These are phyloP conservation scores for Penicillium sp. DNA, from an alignment of 2,329 filamentous ascomycete species.

Conservation along the genomic window DNA sequence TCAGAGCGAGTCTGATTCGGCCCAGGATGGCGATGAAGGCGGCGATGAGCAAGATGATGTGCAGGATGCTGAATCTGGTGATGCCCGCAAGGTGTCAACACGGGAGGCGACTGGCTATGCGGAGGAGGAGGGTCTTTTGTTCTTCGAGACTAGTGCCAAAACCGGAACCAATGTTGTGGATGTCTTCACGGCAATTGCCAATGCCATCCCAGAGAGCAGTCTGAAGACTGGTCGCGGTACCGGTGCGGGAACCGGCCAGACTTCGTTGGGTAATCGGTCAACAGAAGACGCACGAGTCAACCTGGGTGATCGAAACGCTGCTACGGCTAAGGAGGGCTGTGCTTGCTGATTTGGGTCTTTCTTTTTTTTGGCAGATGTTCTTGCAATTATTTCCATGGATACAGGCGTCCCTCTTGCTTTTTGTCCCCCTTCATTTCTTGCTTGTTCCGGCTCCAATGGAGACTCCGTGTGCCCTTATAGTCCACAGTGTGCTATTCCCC, in stretches of 20 bases:
- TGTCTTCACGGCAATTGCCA: constrained; percentile 97
- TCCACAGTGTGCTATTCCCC: constrained; percentile 11
- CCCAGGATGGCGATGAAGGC: constrained; percentile 41
- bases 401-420: constrained; percentile 18
- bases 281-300: constrained; percentile 69
- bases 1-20: constrained; percentile 42
- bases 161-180: constrained; percentile 91
- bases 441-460: constrained; percentile 2
- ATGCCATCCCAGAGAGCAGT: constrained; percentile 95
- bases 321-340: constrained; percentile 83
- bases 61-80: constrained; percentile 63
- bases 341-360: constrained; percentile 63
- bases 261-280: constrained; percentile 53
- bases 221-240: constrained; percentile 82
- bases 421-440: neutral
- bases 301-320: constrained; percentile 69
- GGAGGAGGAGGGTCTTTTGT: constrained; percentile 88
- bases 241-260: constrained; percentile 60
- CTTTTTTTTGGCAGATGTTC: constrained; percentile 7
- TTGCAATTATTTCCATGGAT: constrained; percentile 22
- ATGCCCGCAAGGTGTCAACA: constrained; percentile 85
- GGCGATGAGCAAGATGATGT: constrained; percentile 53
- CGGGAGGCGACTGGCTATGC: constrained; percentile 90
- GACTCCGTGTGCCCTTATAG: constrained; percentile 1
- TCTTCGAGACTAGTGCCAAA: constrained; percentile 98